phyloP scores from a whole-genome alignment of 2,329 filamentous ascomycete species.

The Balansia obtecta region DNA sequence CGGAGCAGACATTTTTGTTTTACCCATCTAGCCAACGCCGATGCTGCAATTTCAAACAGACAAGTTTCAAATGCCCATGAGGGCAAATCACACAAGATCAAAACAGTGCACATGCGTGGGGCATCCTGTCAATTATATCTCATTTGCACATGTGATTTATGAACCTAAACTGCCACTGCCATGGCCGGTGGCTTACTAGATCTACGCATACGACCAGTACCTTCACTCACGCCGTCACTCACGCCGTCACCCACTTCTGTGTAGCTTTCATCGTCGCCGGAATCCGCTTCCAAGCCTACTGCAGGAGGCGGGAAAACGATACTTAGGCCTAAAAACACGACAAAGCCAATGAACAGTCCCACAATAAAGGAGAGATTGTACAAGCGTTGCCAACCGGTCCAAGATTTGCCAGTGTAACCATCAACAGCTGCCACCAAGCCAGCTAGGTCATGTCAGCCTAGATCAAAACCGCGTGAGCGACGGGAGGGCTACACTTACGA shows the following conservation, averaged over 20 bases:
- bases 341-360: slow-evolving; percentile 17
- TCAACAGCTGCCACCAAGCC: slow-evolving; percentile 15
- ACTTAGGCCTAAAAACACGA: background rate
- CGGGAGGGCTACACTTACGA: slow-evolving; percentile 4
- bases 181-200: no score
- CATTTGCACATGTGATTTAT: no score
- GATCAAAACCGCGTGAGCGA: background rate
- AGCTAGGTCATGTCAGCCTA: slow-evolving; percentile 7
- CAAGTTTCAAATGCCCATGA: no score
- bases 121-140: no score
- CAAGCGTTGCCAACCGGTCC: slow-evolving; percentile 20
- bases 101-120: no score
- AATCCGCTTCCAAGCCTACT: background rate
- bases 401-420: slow-evolving; percentile 9
- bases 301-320: background rate
- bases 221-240: background rate
- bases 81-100: no score
- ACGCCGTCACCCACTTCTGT: background rate
- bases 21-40: no score
- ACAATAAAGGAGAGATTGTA: slow-evolving; percentile 30
- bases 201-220: background rate
- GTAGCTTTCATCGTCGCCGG: background rate
- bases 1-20: no score
- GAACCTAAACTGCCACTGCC: no score
- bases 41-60: no score